Percentiles rank a stretch among this genome's conserved stretches.
Conservation (phyloP, 495 filamentous ascomycete species). For the Oleoguttula mirabilis region DNA sequence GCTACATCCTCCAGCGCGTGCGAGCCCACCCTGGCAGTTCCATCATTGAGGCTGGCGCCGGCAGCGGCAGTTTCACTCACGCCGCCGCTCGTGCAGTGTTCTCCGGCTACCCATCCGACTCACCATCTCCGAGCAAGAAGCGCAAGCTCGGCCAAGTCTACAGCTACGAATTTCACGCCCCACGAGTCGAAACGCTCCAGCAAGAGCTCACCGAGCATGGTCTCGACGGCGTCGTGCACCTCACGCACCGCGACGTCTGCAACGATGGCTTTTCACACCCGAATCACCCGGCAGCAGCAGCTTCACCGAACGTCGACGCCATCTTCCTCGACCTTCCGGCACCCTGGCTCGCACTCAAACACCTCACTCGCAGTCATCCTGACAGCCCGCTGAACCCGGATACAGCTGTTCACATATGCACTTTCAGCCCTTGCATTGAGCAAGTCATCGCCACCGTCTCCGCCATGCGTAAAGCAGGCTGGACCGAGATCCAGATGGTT, state of each 20-base stretch:
- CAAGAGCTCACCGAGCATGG: constrained; percentile 66
- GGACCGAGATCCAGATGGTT: constrained; percentile 87
- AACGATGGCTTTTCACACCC: constrained; percentile 56
- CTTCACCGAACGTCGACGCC: constrained; percentile 56
- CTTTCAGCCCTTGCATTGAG: constrained; percentile 93
- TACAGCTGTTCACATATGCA: constrained; percentile 62
- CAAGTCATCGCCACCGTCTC: constrained; percentile 78
- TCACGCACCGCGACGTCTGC: constrained; percentile 92
- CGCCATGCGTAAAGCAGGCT: constrained; percentile 61
- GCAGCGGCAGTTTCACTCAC: constrained; percentile 91
- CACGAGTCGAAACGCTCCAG: constrained; percentile 57
- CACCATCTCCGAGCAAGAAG: constrained; percentile 19
- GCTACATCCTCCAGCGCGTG: constrained; percentile 82
- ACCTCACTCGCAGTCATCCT: constrained; percentile 53
- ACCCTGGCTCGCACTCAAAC: constrained; percentile 79
- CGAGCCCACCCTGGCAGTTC: constrained; percentile 66
- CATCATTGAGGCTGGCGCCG: constrained; percentile 87
- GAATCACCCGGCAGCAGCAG: constrained; percentile 30
- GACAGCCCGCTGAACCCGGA: constrained; percentile 58
- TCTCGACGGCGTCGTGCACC: constrained; percentile 55
- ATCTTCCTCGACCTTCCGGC: constrained; percentile 90
- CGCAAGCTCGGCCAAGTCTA: constrained; percentile 57
- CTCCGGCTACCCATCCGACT: constrained; percentile 51
- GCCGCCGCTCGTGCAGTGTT: constrained; percentile 79
- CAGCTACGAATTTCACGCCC: constrained; percentile 87